Evolutionary conservation across 2,329 filamentous ascomycete genomes (phyloP).

Genomic region (Ceratocystis smalleyi): DNA sequence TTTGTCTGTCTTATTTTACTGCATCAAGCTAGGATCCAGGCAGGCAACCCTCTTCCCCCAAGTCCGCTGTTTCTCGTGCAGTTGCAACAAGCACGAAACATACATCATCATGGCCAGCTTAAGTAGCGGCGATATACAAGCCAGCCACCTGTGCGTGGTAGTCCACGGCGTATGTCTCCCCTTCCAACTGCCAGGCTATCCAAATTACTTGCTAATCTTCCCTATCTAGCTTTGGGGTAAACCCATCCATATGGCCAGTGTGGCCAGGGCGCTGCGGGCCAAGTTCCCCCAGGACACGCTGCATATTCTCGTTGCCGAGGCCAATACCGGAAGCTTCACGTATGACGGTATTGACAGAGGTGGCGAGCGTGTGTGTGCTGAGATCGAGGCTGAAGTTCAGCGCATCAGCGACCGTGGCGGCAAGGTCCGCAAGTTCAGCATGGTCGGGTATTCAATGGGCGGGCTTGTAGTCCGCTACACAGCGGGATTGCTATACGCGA

Average conservation of each 20-base stretch:
- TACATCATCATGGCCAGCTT: constrained; percentile 22
- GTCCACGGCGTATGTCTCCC: constrained; percentile 51
- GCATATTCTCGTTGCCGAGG: constrained; percentile 55
- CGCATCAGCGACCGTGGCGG: constrained; percentile 45
- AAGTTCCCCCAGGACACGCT: constrained; percentile 46
- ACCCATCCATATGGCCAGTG: constrained; percentile 52
- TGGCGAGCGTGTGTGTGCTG: constrained; percentile 49
- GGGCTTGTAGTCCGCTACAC: constrained; percentile 77
- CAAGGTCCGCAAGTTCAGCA: constrained; percentile 63
- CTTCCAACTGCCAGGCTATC: neutral
- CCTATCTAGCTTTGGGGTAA: constrained; percentile 56
- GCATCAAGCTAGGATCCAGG: neutral
- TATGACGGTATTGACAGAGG: constrained; percentile 55
- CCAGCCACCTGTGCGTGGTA: constrained; percentile 60
- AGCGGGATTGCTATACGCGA: constrained; percentile 66
- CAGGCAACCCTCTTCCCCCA: neutral
- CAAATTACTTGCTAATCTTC: constrained; percentile 16
- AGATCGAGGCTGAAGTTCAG: constrained; percentile 50
- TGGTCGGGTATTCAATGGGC: constrained; percentile 80
- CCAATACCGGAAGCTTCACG: constrained; percentile 57
- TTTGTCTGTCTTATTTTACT: neutral
- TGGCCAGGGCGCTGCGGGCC: constrained; percentile 49
- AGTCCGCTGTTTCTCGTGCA: neutral
- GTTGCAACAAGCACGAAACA: neutral
- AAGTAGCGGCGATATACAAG: constrained; percentile 36